A percentile compares a stretch with the other conserved stretches of the same genome.
Conservation (phyloP, 202 grass and related monocot species). For the Musa balbisiana region DNA sequence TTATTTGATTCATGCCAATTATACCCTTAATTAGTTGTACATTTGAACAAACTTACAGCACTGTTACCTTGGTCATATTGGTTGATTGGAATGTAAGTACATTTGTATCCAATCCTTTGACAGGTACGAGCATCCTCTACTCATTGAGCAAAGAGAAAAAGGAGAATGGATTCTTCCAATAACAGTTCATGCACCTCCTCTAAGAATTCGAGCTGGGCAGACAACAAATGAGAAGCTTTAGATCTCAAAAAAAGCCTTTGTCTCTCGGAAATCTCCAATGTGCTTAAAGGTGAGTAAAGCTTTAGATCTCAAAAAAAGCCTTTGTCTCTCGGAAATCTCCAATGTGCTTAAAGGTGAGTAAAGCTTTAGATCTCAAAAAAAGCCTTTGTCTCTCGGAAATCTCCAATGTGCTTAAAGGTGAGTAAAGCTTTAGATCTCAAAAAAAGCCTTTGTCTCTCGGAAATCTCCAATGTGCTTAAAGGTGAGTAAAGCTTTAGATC, state of each 20-base stretch:
- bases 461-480: constrained; percentile 58
- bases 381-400: constrained; percentile 46
- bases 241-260: no score
- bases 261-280: constrained; percentile 56
- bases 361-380: neutral
- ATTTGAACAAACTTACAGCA: neutral
- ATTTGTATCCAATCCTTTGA: neutral
- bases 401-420: constrained; percentile 49
- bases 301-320: constrained; percentile 10
- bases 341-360: constrained; percentile 43
- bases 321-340: constrained; percentile 46
- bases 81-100: neutral
- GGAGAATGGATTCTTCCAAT: constrained; percentile 88
- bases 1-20: neutral
- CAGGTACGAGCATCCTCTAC: constrained; percentile 82
- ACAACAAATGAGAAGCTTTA: constrained; percentile 67
- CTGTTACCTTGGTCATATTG: neutral
- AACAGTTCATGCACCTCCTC: constrained; percentile 77
- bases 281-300: constrained; percentile 33
- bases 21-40: neutral
- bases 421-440: neutral
- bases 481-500: constrained; percentile 2
- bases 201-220: constrained; percentile 48
- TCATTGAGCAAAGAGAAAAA: constrained; percentile 90
- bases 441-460: constrained; percentile 35